Evolutionary conservation across 169 alveolate species (phyloP), one percentile per base, ranked within the genome.

Genomic region (Miamiensis avidus): DNA sequence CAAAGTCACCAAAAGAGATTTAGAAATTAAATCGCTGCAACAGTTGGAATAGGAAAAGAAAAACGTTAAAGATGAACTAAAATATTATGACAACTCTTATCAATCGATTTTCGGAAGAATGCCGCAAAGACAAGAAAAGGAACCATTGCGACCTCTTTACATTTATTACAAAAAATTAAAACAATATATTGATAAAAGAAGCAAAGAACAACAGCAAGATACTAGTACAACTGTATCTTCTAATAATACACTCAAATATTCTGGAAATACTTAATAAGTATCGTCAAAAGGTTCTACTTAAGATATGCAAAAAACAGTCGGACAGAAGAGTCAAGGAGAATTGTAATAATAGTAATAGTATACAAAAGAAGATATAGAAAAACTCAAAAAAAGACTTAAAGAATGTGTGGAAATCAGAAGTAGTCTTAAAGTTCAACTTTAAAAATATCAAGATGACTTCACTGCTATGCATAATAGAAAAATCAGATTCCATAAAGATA

Each of bases 111-210:
- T 95, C 84, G 83, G 87, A 72, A 78, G 94, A n/a, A 65, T 87
- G 25, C 98, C 98, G 16, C 76, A 85, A 20, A 91, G 97, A 78
- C 81, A 91, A 29, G 98, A 97, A 79, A 97, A 97, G 90, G 99
- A 97, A 87, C 97, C 97, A 27, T 95, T 97, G 97, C 92, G 97
- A 86, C 97, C 98, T 1, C 86, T 97, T 31, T 97, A 96, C 83
- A 89, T 93, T 81, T 95, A 94, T 83, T 95, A 95, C 84, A 96
- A 95, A 82, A 91, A 92, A 29, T 81, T 95, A 28, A 91, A 93
- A 72, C 81, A 92, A 34, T 49, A 49, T 20, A 49, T 49, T 4
- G 4, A 49, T 11, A 49, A 49, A 49, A 49, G 20, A 49, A 49
- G 4, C 69, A 20, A 49, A n/a, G n/a, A n/a, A n/a, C n/a, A n/a